Conservation (phyloP, 805 yeast genomes). For the Komagataella kurtzmanii region DNA sequence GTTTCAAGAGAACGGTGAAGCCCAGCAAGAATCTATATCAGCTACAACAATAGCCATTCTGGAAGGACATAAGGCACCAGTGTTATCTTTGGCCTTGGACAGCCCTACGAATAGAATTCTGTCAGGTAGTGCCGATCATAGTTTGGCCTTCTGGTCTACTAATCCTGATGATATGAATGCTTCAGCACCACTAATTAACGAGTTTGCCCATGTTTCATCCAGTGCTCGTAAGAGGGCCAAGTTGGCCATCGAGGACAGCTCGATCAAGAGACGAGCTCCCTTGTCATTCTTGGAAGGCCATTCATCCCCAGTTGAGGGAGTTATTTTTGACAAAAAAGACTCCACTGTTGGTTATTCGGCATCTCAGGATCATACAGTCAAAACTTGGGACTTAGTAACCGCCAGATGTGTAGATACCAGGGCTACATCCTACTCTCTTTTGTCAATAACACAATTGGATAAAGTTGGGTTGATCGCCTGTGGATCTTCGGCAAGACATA, state of each 20-base stretch:
- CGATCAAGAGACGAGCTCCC: constrained; percentile 73
- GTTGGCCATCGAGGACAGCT: constrained; percentile 62
- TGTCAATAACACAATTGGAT: constrained; percentile 61
- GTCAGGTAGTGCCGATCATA: constrained; percentile 74
- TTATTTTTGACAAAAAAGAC: constrained; percentile 62
- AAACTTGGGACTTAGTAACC: constrained; percentile 94
- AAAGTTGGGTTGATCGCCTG: constrained; percentile 63
- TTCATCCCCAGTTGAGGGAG: constrained; percentile 76
- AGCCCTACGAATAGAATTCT: constrained; percentile 44
- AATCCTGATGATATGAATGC: constrained; percentile 69
- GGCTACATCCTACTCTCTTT: constrained; percentile 72
- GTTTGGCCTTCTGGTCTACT: constrained; percentile 83
- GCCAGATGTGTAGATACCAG: constrained; percentile 77
- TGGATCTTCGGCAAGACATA: constrained; percentile 98
- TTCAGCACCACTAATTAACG: constrained; percentile 31
- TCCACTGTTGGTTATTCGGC: constrained; percentile 82
- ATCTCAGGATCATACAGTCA: constrained; percentile 88
- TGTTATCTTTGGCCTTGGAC: constrained; percentile 61
- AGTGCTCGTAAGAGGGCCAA: constrained; percentile 84
- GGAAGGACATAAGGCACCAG: constrained; percentile 84
- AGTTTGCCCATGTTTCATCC: constrained; percentile 42
- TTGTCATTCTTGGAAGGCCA: constrained; percentile 72
- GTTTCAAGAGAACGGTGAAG: constrained; percentile 21
- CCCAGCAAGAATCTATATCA: constrained; percentile 26
- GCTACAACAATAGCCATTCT: constrained; percentile 76